Base-by-base conservation (phyloP, 345 rosid genomes). In the Ailanthus altissimus region DNA sequence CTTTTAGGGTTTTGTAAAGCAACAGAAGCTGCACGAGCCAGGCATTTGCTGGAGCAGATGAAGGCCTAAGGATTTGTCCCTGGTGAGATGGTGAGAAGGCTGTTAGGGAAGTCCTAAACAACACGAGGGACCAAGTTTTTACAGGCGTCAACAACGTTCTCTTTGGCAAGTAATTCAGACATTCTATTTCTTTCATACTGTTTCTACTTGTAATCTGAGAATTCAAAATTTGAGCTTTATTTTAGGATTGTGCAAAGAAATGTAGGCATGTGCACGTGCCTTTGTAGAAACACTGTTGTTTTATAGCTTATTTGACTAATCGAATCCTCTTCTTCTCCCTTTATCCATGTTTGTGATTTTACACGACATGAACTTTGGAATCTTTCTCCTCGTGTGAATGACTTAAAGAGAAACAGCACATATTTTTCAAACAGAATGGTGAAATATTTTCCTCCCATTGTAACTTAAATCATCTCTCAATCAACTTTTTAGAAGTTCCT, bases 71-170 rank as follows among this genome's bases (percentile, higher is more conserved):
- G 91, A 23, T 89, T 90, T 54, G 83, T 32, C 68, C 82, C 89
- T 4, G 82, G 89, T 45, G 92, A 90, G 77, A 85, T 4, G 82
- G 89, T 45, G 92, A 90, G 77, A 85, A 84, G 75, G 88, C 57
- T 67, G 90, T 90, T 26, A 83, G 81, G 67, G 90, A 86, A 62
- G 87, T 72, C 18, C 70, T 87, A 16, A 56, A 13, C 18, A 62
- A 75, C 61, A 87, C 82, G 84, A 86, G 93, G 50, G 91, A 90
- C 7, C 83, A 79, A 32, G 84, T 71, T 3, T 77, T 69, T 71
- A 68, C 84, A 76, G 83, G 79, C 46, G 86, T 92, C 21, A 79
- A 92, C 69, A 71, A 54, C 76, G 76, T 90, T 80, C 86, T 89
- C 46, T 86, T 90, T 77, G 78, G 82, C 57, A 89, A 84, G 73